phyloP scores from a whole-genome alignment of 2,329 filamentous ascomycete species.

The Fusarium pilosicola region DNA sequence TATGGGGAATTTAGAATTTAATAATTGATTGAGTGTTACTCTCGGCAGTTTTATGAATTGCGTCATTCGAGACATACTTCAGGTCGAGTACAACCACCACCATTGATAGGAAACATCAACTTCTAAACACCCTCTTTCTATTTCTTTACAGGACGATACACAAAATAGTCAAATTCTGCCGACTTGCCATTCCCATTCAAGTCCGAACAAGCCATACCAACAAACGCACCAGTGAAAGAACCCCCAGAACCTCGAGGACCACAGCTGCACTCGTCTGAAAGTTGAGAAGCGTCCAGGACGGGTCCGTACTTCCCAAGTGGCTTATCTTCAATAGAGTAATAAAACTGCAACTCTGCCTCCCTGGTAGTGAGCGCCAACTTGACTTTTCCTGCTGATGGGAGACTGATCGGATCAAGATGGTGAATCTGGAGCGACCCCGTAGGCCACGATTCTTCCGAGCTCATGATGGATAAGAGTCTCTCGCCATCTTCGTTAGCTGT shows the following conservation, averaged over 20 bases:
- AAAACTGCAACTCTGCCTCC: slow-evolving; percentile 65
- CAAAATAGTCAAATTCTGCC: slow-evolving; percentile 62
- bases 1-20: background rate
- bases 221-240: slow-evolving; percentile 71
- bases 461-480: slow-evolving; percentile 66
- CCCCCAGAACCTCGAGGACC: slow-evolving; percentile 68
- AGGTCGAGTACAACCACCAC: background rate
- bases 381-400: slow-evolving; percentile 65
- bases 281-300: slow-evolving; percentile 65
- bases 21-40: background rate
- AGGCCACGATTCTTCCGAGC: slow-evolving; percentile 66
- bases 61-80: background rate
- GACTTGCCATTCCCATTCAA: slow-evolving; percentile 59
- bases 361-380: slow-evolving; percentile 61
- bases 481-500: slow-evolving; percentile 64
- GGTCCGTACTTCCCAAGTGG: slow-evolving; percentile 61
- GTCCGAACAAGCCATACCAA: slow-evolving; percentile 65
- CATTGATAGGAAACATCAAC: background rate
- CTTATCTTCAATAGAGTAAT: slow-evolving; percentile 59
- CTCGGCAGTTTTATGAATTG: background rate
- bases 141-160: background rate
- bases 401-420: slow-evolving; percentile 54
- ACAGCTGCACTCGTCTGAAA: slow-evolving; percentile 65
- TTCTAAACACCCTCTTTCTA: too few species aligned
- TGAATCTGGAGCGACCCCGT: slow-evolving; percentile 58